Percentiles rank a stretch among this genome's conserved stretches.
These are phyloP conservation scores for Centrapalus pauciflorus DNA, from an alignment of 129 eudicot genomes.

Conservation along the genomic window DNA sequence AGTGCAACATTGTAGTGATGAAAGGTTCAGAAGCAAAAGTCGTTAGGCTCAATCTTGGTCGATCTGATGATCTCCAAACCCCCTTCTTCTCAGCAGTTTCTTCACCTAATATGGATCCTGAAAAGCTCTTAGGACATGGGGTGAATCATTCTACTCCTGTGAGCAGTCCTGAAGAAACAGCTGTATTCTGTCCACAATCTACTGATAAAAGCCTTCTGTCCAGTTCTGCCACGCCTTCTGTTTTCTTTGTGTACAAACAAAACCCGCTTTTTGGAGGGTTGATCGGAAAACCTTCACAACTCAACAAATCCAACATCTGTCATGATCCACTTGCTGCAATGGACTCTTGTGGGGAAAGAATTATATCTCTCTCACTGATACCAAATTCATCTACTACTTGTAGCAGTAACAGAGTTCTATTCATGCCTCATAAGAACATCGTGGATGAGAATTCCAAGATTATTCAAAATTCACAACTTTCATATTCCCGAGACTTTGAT, in stretches of 20 bases:
- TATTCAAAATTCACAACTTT: constrained; percentile 7
- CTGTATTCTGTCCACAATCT: constrained; percentile 47
- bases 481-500: constrained; percentile 9
- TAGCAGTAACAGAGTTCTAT: constrained; percentile 11
- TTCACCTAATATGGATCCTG: constrained; percentile 50
- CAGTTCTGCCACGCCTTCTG: constrained; percentile 41
- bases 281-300: constrained; percentile 26
- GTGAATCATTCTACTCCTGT: constrained; percentile 82
- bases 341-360: constrained; percentile 39
- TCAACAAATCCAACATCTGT: constrained; percentile 1
- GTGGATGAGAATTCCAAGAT: constrained; percentile 16
- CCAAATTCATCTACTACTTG: constrained; percentile 9
- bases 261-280: constrained; percentile 73
- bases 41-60: constrained; percentile 62
- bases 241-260: constrained; percentile 58
- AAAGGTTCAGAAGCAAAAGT: constrained; percentile 80
- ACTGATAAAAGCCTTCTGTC: constrained; percentile 34
- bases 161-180: constrained; percentile 85
- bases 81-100: constrained; percentile 82
- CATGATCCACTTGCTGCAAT: constrained; percentile 18
- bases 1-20: constrained; percentile 81
- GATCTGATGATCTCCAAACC: constrained; percentile 50
- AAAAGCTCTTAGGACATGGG: constrained; percentile 37
- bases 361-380: constrained; percentile 39
- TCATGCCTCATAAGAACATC: constrained; percentile 41